Percentiles rank a stretch among this genome's conserved stretches.
These are phyloP conservation scores for Mycena floridula DNA, from an alignment of 768 basidiomycete genomes.

Conservation along the genomic window DNA sequence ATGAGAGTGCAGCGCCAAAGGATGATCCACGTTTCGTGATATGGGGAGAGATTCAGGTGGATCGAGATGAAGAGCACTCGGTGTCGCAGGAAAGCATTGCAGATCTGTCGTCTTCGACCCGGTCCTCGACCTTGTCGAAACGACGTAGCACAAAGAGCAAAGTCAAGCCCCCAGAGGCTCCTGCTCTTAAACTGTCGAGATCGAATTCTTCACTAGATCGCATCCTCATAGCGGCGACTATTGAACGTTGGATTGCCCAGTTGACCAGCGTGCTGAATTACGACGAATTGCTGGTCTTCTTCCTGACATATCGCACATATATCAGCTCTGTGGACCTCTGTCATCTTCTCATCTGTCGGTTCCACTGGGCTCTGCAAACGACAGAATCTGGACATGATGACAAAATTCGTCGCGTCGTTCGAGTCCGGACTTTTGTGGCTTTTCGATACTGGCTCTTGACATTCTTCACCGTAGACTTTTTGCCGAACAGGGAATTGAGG, in stretches of 20 bases:
- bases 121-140: slow-evolving; percentile 27
- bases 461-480: slow-evolving; percentile 85
- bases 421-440: slow-evolving; percentile 86
- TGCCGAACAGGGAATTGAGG: slow-evolving; percentile 74
- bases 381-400: slow-evolving; percentile 47
- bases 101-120: slow-evolving; percentile 31
- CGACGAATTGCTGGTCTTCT: slow-evolving; percentile 84
- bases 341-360: slow-evolving; percentile 77
- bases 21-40: slow-evolving; percentile 91
- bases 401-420: slow-evolving; percentile 66
- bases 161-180: slow-evolving; percentile 24
- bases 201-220: slow-evolving; percentile 3
- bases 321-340: slow-evolving; percentile 74
- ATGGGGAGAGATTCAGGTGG: slow-evolving; percentile 61
- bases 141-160: slow-evolving; percentile 19
- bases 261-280: slow-evolving; percentile 82
- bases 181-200: slow-evolving; percentile 1
- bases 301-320: slow-evolving; percentile 88
- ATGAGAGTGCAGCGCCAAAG: slow-evolving; percentile 65
- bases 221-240: slow-evolving; percentile 81
- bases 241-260: slow-evolving; percentile 91
- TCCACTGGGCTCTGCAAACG: slow-evolving; percentile 78
- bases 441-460: slow-evolving; percentile 88
- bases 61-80: slow-evolving; percentile 32
- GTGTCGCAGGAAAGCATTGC: slow-evolving; percentile 30